Base-by-base conservation (phyloP, 805 yeast species). In the Hanseniaspora valbyensis region DNA sequence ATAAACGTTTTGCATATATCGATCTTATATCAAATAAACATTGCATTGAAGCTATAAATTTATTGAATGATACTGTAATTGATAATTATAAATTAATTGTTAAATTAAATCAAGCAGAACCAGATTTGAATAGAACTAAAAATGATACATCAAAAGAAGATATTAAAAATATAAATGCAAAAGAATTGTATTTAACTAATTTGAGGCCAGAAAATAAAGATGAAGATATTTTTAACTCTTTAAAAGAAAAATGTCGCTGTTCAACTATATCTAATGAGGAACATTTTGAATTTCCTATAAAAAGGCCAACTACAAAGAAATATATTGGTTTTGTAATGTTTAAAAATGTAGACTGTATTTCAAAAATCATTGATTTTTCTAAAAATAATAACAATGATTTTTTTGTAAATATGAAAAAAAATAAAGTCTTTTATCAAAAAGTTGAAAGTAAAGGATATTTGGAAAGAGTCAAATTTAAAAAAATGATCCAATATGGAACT, bases 1-100 rank as follows among this genome's bases (percentile, higher is more conserved):
- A 72, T 28, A 69, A 92, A 52, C 62, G 94, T 28, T 86, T 86
- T 59, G 83, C 90, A 54, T 86, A 85, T 58, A 69, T 83, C 14
- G 92, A 83, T 57, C 79, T 66, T 55, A 50, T 63, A 0, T 59
- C 67, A 4, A 50, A 72, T 0, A 66, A 68, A n/a, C 65, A 64
- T 16, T 82, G 84, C 0, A 42, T 59, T 0, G 45, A 55, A 0
- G 81, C 83, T 0, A 66, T 74, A 1, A 53, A 53, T 0, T 52
- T 54, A 1, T 62, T 77, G 10, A 59, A 81, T 58, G 76, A 71
- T 0, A 62, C 57, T 36, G 58, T 54, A 0, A 32, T 72, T 1
- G 61, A 62, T 1, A 73, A 68, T 4, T 73, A 67, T 53, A 63
- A 59, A 16, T 54, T 85, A 18, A 68, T 74, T 0, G 89, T 79